These are phyloP conservation scores for Tinospora cordifolia DNA, from an alignment of 164 flowering plant species.

Conservation along the genomic window DNA sequence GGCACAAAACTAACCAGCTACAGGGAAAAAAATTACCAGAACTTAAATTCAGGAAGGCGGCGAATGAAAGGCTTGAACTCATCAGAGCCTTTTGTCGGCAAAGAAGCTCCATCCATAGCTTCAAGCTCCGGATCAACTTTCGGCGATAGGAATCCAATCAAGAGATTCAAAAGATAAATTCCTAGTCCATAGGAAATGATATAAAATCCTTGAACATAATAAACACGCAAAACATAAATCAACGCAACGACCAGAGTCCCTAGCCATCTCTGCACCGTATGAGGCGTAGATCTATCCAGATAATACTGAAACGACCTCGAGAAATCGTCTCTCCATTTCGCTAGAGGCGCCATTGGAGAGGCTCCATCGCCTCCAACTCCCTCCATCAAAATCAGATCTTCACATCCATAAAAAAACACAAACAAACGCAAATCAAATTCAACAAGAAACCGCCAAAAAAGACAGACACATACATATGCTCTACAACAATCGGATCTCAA, in stretches of 20 bases:
- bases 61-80: conserved; percentile 57
- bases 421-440: not conserved
- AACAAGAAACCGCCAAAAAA: not conserved
- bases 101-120: conserved; percentile 30
- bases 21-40: conserved; percentile 27
- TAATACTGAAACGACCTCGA: conserved; percentile 48
- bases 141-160: conserved; percentile 50
- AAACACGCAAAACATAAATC: conserved; percentile 31
- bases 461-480: no score
- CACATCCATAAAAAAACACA: not conserved
- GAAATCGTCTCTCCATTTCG: conserved; percentile 43
- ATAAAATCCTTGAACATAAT: conserved; percentile 42
- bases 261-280: conserved; percentile 35
- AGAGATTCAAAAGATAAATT: conserved; percentile 40
- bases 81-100: conserved; percentile 51
- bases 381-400: conserved; percentile 35
- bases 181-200: conserved; percentile 42
- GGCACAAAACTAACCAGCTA: not conserved
- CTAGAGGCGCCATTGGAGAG: conserved; percentile 41
- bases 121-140: conserved; percentile 49
- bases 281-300: conserved; percentile 42
- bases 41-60: conserved; percentile 51
- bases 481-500: not conserved
- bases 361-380: conserved; percentile 45
- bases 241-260: conserved; percentile 29